Percentiles rank a stretch among this genome's conserved stretches.
These are phyloP conservation scores for Bruguiera sexangula DNA, from an alignment of 345 rosid genomes.

Conservation along the genomic window DNA sequence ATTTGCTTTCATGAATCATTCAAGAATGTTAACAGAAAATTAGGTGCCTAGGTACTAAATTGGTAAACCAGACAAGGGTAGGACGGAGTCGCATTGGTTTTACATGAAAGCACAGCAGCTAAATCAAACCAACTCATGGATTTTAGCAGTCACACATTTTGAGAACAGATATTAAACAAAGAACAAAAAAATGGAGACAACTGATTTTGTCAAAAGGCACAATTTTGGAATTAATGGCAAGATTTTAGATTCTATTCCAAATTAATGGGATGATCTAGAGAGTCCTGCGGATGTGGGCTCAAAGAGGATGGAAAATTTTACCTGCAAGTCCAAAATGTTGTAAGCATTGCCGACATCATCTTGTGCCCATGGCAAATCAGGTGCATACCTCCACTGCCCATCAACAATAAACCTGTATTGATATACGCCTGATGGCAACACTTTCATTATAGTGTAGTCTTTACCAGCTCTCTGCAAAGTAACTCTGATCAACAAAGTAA, in stretches of 20 bases:
- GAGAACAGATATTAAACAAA: no score
- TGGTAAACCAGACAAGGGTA: neutral
- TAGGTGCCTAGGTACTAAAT: neutral
- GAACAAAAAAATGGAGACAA: neutral
- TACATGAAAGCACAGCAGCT: neutral
- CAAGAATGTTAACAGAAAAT: neutral
- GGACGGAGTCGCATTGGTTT: neutral
- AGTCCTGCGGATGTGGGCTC: no score
- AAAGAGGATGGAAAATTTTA: slow-evolving; percentile 18
- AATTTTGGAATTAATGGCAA: no score
- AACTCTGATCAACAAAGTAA: slow-evolving; percentile 54
- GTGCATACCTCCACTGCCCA: slow-evolving; percentile 81
- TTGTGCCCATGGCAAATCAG: slow-evolving; percentile 75
- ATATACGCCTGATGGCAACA: slow-evolving; percentile 91
- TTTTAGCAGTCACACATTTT: no score
- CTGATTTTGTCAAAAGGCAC: no score
- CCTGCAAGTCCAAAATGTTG: slow-evolving; percentile 89
- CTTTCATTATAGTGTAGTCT: slow-evolving; percentile 90
- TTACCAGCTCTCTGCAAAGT: slow-evolving; percentile 88
- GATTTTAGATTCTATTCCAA: neutral
- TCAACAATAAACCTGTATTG: slow-evolving; percentile 89
- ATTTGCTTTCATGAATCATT: no score
- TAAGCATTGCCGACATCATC: slow-evolving; percentile 72
- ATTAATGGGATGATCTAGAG: no score
- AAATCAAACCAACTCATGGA: neutral